phyloP scores from a whole-genome alignment of 371 early-diverging fungal species.

The Mortierella sp. region DNA sequence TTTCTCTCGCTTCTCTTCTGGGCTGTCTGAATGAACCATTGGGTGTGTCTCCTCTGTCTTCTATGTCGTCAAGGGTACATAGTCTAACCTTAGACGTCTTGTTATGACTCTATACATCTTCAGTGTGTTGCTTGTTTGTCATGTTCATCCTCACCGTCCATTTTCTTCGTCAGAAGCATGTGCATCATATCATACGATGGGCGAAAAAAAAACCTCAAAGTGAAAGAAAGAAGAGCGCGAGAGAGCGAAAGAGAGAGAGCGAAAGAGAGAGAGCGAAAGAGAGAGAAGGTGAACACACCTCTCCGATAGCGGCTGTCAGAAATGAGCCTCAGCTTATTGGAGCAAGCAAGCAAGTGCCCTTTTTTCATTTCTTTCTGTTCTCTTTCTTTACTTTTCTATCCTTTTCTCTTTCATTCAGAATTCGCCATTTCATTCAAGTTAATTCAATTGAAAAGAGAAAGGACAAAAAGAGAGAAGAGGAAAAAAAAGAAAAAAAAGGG shows the following conservation, averaged over 20 bases:
- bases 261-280: background rate
- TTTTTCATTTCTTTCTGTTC: background rate
- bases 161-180: background rate
- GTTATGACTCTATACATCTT: background rate
- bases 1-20: background rate
- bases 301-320: background rate
- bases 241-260: background rate
- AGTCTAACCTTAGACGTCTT: conserved; percentile 1
- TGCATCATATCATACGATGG: background rate
- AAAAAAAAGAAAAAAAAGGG: background rate
- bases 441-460: background rate
- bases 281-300: background rate
- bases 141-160: background rate
- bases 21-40: background rate
- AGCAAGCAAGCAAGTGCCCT: background rate
- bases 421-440: background rate
- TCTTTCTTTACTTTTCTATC: background rate
- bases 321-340: background rate
- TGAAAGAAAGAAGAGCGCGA: background rate
- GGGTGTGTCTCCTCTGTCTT: background rate
- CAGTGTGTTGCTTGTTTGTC: no score
- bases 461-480: no score
- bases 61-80: background rate
- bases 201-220: background rate
- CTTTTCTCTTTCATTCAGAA: background rate